Conservation (phyloP, 2,329 filamentous ascomycete genomes). For the Fonsecaea multimorphosa region DNA sequence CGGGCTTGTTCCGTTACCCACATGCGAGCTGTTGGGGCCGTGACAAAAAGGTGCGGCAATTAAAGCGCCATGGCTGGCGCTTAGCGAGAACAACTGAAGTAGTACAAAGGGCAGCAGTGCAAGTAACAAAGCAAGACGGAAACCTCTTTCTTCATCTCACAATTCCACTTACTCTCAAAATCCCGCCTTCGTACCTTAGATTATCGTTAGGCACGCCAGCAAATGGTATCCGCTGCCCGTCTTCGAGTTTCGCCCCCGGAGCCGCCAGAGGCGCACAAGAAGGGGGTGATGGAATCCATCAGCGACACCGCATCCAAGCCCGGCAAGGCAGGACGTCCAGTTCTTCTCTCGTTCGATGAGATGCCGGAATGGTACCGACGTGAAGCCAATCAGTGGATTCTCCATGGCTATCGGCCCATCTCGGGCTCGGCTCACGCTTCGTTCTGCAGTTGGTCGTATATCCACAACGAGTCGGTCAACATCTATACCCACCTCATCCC, state of each 20-base stretch:
- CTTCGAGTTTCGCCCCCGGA: slow-evolving; percentile 15
- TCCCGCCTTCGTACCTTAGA: not conserved
- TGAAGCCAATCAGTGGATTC: slow-evolving; percentile 40
- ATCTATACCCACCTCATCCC: slow-evolving; percentile 39
- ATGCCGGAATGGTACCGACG: slow-evolving; percentile 17
- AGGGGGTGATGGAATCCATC: slow-evolving; percentile 5
- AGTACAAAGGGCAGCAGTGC: slow-evolving; percentile 3
- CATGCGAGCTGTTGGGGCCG: not conserved
- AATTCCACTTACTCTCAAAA: slow-evolving; percentile 17
- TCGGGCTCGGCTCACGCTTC: slow-evolving; percentile 38
- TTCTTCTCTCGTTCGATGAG: slow-evolving; percentile 30
- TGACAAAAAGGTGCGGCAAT: too few relatives aligned
- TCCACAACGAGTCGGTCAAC: slow-evolving; percentile 41
- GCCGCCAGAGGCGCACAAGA: slow-evolving; percentile 14
- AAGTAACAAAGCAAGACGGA: slow-evolving; percentile 15
- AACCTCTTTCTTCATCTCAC: slow-evolving; percentile 14
- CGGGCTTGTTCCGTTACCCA: not conserved
- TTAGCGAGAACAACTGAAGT: not conserved
- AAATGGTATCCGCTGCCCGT: slow-evolving; percentile 19
- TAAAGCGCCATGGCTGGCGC: too few relatives aligned
- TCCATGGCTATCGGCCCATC: slow-evolving; percentile 41
- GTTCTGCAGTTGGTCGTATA: slow-evolving; percentile 35
- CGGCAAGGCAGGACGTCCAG: slow-evolving; percentile 29
- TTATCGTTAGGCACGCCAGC: slow-evolving; percentile 21
- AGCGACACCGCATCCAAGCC: slow-evolving; percentile 21